Conservation (phyloP, 208 protist species). For the Trypanosoma melophagium region DNA sequence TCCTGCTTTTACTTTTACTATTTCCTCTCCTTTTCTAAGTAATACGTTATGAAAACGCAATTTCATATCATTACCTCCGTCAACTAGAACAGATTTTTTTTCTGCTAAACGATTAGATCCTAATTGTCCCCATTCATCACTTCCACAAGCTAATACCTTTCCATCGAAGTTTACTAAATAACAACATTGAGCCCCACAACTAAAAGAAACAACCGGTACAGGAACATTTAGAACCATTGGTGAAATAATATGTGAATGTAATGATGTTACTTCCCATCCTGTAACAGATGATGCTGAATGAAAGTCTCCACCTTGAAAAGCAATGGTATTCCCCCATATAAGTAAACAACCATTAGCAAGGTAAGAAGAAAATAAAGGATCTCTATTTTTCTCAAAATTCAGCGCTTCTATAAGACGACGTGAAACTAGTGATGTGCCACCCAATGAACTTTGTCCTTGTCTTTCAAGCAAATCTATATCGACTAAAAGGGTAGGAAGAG, state of each 20-base stretch:
- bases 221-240: conserved; percentile 6
- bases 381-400: conserved; percentile 18
- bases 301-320: not conserved
- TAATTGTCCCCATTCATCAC: conserved; percentile 52
- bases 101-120: conserved; percentile 34
- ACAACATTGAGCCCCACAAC: conserved; percentile 37
- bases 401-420: conserved; percentile 6
- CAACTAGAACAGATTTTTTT: not conserved
- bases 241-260: conserved; percentile 5
- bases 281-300: not conserved
- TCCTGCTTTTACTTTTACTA: conserved; percentile 46
- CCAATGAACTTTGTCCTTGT: not conserved
- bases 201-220: conserved; percentile 20
- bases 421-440: not conserved
- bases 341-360: conserved; percentile 18
- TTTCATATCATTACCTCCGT: conserved; percentile 10
- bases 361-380: conserved; percentile 25
- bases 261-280: not conserved
- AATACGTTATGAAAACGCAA: conserved; percentile 30
- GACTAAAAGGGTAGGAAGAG: not conserved
- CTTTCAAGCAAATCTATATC: not conserved
- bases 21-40: conserved; percentile 34
- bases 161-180: conserved; percentile 41
- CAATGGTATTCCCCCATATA: conserved; percentile 12
- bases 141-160: conserved; percentile 37